Conservation (phyloP, 2,329 filamentous ascomycete genomes). For the Pseudocercospora musae region DNA sequence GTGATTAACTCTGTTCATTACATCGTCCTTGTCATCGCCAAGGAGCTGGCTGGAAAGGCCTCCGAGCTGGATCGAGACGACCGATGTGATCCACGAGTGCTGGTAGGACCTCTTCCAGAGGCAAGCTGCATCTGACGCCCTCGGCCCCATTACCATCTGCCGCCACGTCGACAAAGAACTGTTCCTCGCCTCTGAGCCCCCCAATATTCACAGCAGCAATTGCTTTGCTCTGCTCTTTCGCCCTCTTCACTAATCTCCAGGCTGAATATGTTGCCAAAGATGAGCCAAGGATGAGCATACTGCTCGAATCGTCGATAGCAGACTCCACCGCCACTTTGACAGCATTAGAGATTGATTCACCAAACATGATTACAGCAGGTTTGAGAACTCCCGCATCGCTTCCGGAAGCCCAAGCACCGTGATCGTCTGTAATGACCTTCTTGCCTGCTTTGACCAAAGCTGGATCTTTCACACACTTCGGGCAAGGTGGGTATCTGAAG, state of each 20-base stretch:
- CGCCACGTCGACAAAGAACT: constrained; percentile 61
- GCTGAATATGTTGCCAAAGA: constrained; percentile 94
- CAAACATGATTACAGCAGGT: constrained; percentile 94
- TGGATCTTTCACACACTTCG: constrained; percentile 64
- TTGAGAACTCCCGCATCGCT: constrained; percentile 73
- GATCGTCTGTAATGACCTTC: constrained; percentile 69
- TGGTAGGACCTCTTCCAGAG: constrained; percentile 41
- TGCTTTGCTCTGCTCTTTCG: constrained; percentile 76
- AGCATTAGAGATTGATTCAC: constrained; percentile 70
- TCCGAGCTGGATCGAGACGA: neutral
- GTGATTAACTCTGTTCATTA: neutral
- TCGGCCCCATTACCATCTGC: constrained; percentile 36
- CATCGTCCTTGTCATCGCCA: constrained; percentile 2
- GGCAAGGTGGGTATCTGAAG: constrained; percentile 88
- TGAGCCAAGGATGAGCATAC: constrained; percentile 77
- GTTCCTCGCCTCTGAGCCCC: constrained; percentile 76
- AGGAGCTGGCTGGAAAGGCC: neutral
- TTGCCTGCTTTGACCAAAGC: constrained; percentile 48
- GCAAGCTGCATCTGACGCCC: constrained; percentile 41
- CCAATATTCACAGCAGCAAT: constrained; percentile 83
- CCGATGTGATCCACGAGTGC: constrained; percentile 32
- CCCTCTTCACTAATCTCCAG: constrained; percentile 81
- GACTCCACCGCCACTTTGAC: constrained; percentile 76
- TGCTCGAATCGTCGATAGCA: constrained; percentile 72
- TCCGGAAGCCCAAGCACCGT: constrained; percentile 69